A percentile compares a stretch with the other conserved stretches of the same genome.
phyloP scores from a whole-genome alignment of 345 rosid species.

The Salix caprea region DNA sequence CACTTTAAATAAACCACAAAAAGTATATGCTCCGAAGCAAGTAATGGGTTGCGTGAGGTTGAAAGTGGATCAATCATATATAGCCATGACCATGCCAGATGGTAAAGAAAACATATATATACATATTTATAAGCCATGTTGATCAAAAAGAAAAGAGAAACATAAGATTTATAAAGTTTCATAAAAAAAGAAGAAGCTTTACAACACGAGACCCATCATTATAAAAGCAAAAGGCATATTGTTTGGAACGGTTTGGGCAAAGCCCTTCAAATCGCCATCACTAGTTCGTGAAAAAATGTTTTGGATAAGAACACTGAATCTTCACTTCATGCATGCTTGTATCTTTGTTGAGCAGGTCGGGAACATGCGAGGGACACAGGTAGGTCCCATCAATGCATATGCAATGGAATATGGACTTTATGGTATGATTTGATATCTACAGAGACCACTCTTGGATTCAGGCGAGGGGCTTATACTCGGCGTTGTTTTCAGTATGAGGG shows the following conservation, averaged over 20 bases:
- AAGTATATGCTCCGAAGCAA: not conserved
- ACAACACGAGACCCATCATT: not conserved
- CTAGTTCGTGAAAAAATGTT: conserved; percentile 2
- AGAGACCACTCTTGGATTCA: not conserved
- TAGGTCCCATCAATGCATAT: conserved; percentile 7
- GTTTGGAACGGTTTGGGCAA: conserved; percentile 5
- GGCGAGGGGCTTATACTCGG: not conserved
- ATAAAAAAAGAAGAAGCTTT: not conserved
- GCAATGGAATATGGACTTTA: not conserved
- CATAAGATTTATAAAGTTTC: not conserved
- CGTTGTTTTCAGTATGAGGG: not conserved
- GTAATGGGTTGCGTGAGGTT: not conserved
- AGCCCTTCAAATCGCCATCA: not conserved
- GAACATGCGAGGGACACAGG: conserved; percentile 7
- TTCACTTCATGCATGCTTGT: not conserved
- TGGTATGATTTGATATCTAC: not conserved
- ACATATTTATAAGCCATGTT: not conserved
- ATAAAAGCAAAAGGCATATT: not conserved
- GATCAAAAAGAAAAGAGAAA: not conserved
- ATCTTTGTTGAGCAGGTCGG: conserved; percentile 6
- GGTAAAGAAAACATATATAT: not conserved
- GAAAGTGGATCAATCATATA: not conserved
- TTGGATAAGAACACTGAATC: not conserved
- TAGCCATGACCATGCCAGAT: not conserved
- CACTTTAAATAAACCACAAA: not conserved